Evolutionary conservation across 2,329 filamentous ascomycete species (phyloP).

Genomic region (Byssochlamys sp.): DNA sequence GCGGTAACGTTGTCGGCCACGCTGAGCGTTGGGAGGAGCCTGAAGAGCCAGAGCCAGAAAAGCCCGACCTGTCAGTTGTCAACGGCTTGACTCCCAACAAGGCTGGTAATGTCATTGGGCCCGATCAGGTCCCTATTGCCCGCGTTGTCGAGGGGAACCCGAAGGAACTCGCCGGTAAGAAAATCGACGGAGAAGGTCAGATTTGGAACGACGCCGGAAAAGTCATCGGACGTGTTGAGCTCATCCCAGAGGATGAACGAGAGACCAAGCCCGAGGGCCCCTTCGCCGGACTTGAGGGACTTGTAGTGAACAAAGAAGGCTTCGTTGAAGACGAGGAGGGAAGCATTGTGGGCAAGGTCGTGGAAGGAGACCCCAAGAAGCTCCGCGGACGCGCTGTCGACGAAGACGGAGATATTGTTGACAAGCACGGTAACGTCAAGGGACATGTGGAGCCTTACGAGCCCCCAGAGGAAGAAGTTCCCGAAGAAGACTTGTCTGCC

Average conservation of each 20-base stretch:
- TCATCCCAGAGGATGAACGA: slow-evolving; percentile 49
- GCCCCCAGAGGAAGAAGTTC: slow-evolving; percentile 37
- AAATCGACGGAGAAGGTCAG: slow-evolving; percentile 46
- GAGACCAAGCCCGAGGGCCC: slow-evolving; percentile 47
- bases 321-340: slow-evolving; percentile 66
- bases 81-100: slow-evolving; percentile 49
- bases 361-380: slow-evolving; percentile 60
- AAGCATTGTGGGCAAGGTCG: slow-evolving; percentile 62
- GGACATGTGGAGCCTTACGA: slow-evolving; percentile 50
- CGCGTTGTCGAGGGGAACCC: slow-evolving; percentile 48
- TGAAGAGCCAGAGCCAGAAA: slow-evolving; percentile 38
- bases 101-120: slow-evolving; percentile 47
- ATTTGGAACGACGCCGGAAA: slow-evolving; percentile 50
- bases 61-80: slow-evolving; percentile 43
- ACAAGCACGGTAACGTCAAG: slow-evolving; percentile 60
- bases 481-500: slow-evolving; percentile 47
- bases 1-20: slow-evolving; percentile 52
- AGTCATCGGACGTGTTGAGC: slow-evolving; percentile 47
- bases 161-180: slow-evolving; percentile 47
- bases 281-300: slow-evolving; percentile 49
- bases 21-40: slow-evolving; percentile 46
- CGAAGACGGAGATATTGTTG: slow-evolving; percentile 71
- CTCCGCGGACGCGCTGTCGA: slow-evolving; percentile 67
- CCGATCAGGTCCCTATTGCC: slow-evolving; percentile 46
- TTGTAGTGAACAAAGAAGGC: slow-evolving; percentile 49